Evolutionary conservation across 2,329 filamentous ascomycete species (phyloP), one percentile per base, ranked within the genome.

Genomic region (Ascochyta koolunga): DNA sequence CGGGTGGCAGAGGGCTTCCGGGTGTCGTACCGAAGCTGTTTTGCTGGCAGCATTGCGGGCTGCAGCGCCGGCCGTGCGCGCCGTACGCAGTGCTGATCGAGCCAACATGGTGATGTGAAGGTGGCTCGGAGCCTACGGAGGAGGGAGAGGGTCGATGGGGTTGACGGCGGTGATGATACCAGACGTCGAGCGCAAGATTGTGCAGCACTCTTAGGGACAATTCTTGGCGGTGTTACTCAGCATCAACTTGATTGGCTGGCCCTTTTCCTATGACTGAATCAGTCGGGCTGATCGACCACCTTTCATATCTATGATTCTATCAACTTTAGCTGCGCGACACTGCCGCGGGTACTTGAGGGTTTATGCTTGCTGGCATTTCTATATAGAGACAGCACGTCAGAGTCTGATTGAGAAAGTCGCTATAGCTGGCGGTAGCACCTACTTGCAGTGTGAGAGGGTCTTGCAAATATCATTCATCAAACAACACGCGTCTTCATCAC

Each of bases 81-180:
- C 85, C 78, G 90, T 87, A 84, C 91, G 91, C 85, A 96, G 82
- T 82, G 87, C 87, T 81, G 92, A 91, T 85, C 92, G 90, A 82
- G 91, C 89, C 86, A 97, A 88, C 93, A 98, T 97, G 77, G 79
- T 89, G 84, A 62, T 65, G 61, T 66, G 67, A 68, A 69, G 72
- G 68, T 73, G 73, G 72, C 72, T 68, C 72, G 65, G 60, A 63
- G 68, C 66, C 67, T 63, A 62, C 56, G 65, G 59, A 61, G 65
- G 62, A 62, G 60, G 57, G 67, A 62, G 66, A 66, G 65, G 64
- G 62, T 67, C 67, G 69, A 71, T 74, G 72, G 72, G 67, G 65
- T 60, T 64, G 66, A 54, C 61, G 70, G 64, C 62, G 68, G 62
- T 62, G 65, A 61, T 67, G 66, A 59, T 67, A 61, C 58, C 57